Evolutionary conservation across 202 grass and related monocot species (phyloP).

Genomic region (Brachypodium distachyon): DNA sequence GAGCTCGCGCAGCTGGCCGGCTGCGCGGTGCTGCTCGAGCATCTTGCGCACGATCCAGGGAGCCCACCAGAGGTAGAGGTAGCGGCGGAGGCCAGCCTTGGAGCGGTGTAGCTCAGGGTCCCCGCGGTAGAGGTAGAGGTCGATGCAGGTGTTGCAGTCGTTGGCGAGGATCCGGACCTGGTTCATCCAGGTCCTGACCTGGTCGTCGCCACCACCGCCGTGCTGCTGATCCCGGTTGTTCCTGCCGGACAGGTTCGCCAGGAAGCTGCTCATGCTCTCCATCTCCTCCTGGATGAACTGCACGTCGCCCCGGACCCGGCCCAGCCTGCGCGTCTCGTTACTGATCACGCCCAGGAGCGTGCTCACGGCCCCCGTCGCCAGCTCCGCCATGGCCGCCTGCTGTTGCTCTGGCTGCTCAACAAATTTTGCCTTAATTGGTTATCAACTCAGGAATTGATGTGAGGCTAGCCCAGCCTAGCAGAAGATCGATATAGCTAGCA

Average conservation of each 20-base stretch:
- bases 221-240: no score
- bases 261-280: conserved; percentile 8
- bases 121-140: background rate
- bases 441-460: no score
- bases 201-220: no score
- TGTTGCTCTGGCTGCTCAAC: no score
- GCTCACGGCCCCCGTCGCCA: background rate
- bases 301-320: background rate
- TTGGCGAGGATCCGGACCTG: background rate
- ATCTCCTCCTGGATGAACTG: conserved; percentile 4
- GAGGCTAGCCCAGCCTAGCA: no score
- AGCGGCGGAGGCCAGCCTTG: background rate
- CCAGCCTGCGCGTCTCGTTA: background rate
- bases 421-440: no score
- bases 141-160: background rate
- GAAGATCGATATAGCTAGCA: no score
- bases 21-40: background rate
- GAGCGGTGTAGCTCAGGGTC: background rate
- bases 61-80: background rate
- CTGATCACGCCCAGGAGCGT: background rate
- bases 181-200: conserved; percentile 5
- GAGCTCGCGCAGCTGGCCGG: background rate
- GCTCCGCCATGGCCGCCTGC: conserved; percentile 10
- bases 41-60: background rate
- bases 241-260: background rate